Percentiles rank a stretch among this genome's conserved stretches.
Evolutionary conservation across 352 stramenopile species (phyloP).

Genomic region (Globisporangium alternatum): DNA sequence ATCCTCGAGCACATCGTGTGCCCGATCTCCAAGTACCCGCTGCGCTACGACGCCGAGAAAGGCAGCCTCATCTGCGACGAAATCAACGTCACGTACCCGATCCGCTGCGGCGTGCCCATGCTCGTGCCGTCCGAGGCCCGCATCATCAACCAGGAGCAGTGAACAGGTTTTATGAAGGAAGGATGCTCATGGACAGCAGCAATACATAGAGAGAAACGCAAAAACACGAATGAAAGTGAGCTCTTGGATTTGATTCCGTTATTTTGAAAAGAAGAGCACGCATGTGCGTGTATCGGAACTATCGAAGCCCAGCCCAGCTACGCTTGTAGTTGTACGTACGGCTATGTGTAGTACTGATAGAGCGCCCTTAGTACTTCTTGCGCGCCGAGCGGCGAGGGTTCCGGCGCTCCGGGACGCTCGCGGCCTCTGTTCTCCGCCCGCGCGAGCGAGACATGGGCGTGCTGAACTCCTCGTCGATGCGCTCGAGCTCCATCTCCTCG

Average conservation of each 20-base stretch:
- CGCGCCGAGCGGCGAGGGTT: conserved; percentile 70
- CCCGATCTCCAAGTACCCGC: conserved; percentile 81
- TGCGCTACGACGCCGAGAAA: conserved; percentile 61
- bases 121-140: conserved; percentile 74
- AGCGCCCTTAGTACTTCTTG: conserved; percentile 47
- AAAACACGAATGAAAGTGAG: conserved; percentile 4
- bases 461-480: conserved; percentile 83
- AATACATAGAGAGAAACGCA: neutral
- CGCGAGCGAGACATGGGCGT: conserved; percentile 55
- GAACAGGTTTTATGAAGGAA: neutral
- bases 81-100: conserved; percentile 85
- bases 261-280: neutral
- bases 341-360: neutral
- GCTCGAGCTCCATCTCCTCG: conserved; percentile 71
- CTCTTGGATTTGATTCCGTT: neutral
- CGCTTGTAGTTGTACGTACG: neutral
- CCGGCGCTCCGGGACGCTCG: conserved; percentile 58
- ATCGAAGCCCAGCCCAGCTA: neutral
- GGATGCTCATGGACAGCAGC: neutral
- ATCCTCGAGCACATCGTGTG: conserved; percentile 81
- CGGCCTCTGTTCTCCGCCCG: conserved; percentile 53
- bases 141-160: conserved; percentile 36
- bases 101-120: conserved; percentile 64
- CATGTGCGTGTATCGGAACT: neutral
- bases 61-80: conserved; percentile 77